phyloP scores from a whole-genome alignment of 139 green algal species.

The Auxenochlorella pyrenoidosa region DNA sequence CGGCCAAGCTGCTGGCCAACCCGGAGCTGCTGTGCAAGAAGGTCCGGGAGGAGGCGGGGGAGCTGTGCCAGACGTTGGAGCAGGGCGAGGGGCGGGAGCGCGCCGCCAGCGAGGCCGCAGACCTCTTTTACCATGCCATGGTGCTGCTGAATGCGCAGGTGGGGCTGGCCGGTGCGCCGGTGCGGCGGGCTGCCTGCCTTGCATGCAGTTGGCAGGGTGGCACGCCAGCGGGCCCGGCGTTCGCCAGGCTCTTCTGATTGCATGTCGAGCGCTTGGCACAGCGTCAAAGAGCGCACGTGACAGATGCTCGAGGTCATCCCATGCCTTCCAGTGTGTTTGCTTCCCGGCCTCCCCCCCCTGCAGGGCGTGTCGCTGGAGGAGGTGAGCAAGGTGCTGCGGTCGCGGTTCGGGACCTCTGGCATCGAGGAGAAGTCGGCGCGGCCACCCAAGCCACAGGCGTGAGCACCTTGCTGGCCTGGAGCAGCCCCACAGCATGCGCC shows the following conservation, averaged over 20 bases:
- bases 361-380: constrained; percentile 88
- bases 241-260: no score
- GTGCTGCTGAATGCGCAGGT: constrained; percentile 92
- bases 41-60: constrained; percentile 93
- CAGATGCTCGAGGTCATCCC: not conserved
- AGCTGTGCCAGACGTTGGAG: constrained; percentile 95
- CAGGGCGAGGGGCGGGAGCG: constrained; percentile 84
- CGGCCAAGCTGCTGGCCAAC: constrained; percentile 85
- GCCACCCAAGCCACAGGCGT: constrained; percentile 42
- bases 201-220: no score
- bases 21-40: constrained; percentile 95
- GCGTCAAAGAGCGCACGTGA: not conserved
- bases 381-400: constrained; percentile 80
- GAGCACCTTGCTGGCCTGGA: not conserved
- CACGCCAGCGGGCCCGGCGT: no score
- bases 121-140: constrained; percentile 98
- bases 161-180: not conserved
- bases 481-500: no score
- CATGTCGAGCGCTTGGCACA: no score
- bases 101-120: constrained; percentile 90
- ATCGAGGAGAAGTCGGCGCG: constrained; percentile 92
- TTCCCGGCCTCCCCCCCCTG: constrained; percentile 14
- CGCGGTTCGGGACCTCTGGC: constrained; percentile 82
- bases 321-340: not conserved
- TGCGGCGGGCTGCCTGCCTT: not conserved